phyloP scores from a whole-genome alignment of 1,139 yeast genomes.

The Geotrichum europaeum region DNA sequence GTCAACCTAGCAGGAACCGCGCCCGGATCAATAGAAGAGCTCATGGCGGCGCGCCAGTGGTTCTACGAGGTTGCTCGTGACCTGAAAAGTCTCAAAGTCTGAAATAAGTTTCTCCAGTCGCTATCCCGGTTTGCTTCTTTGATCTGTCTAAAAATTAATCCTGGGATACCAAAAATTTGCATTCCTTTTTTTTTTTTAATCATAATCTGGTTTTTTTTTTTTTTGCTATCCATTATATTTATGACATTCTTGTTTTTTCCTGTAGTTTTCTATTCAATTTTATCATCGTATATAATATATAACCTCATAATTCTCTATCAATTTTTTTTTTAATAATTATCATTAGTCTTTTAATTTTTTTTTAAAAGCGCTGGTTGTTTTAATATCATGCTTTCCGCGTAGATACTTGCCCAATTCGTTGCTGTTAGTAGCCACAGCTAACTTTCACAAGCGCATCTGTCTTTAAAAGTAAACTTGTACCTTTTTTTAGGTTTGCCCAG shows the following conservation, averaged over 20 bases:
- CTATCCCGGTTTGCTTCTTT: neutral
- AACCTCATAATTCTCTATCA: neutral
- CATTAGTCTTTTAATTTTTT: neutral
- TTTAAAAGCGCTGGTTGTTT: neutral
- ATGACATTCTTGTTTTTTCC: neutral
- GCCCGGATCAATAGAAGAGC: slow-evolving; percentile 17
- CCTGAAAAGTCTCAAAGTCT: slow-evolving; percentile 12
- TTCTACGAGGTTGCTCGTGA: slow-evolving; percentile 18
- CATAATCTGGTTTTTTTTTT: neutral
- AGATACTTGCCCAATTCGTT: too few relatives aligned
- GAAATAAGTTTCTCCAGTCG: neutral
- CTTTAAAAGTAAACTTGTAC: too few relatives aligned
- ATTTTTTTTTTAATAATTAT: neutral
- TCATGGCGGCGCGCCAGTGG: slow-evolving; percentile 17
- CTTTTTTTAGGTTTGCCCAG: too few relatives aligned
- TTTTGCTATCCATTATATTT: neutral
- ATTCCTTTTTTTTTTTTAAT: neutral
- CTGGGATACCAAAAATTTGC: neutral
- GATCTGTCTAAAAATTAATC: neutral
- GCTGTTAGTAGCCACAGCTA: too few relatives aligned
- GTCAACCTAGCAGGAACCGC: slow-evolving; percentile 13
- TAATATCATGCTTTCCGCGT: too few relatives aligned
- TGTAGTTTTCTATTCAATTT: neutral
- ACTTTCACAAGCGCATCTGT: too few relatives aligned
- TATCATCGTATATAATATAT: neutral